Conservation (phyloP, 2,329 filamentous ascomycete genomes). For the Chrysoporthe austroafricana region DNA sequence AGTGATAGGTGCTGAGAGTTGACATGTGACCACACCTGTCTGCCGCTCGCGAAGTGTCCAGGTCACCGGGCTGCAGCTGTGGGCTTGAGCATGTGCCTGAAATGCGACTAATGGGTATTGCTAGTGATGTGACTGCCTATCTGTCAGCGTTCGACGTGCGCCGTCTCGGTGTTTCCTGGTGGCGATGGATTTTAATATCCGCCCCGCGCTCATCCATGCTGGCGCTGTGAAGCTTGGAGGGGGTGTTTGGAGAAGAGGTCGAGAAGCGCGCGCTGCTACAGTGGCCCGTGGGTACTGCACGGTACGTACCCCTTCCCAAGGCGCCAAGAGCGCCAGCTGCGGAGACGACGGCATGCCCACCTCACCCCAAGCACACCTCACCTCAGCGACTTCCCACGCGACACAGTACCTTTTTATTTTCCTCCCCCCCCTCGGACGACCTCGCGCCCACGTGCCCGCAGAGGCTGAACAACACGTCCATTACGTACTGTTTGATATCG, state of each 20-base stretch:
- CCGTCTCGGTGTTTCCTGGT: too few species aligned
- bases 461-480: slow-evolving; percentile 5
- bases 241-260: too few species aligned
- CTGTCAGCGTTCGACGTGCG: not conserved
- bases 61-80: not conserved
- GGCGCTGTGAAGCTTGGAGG: too few species aligned
- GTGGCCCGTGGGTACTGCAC: too few species aligned
- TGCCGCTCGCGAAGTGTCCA: not conserved
- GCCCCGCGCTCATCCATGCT: too few species aligned
- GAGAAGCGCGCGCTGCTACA: too few species aligned
- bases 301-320: not conserved
- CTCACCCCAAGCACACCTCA: not conserved
- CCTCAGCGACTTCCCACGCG: not conserved
- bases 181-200: too few species aligned
- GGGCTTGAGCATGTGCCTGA: not conserved
- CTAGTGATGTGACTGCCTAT: not conserved
- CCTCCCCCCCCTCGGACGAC: not conserved
- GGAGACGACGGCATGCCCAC: not conserved
- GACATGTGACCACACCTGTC: not conserved
- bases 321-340: not conserved
- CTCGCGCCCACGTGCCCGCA: slow-evolving; percentile 1
- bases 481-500: not conserved
- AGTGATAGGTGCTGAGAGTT: too few species aligned
- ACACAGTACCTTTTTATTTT: not conserved
- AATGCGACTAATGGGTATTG: too few species aligned